Evolutionary conservation across 176 grass and related monocot species (phyloP), one percentile per base, ranked within the genome.

Genomic region (Themeda triandra): DNA sequence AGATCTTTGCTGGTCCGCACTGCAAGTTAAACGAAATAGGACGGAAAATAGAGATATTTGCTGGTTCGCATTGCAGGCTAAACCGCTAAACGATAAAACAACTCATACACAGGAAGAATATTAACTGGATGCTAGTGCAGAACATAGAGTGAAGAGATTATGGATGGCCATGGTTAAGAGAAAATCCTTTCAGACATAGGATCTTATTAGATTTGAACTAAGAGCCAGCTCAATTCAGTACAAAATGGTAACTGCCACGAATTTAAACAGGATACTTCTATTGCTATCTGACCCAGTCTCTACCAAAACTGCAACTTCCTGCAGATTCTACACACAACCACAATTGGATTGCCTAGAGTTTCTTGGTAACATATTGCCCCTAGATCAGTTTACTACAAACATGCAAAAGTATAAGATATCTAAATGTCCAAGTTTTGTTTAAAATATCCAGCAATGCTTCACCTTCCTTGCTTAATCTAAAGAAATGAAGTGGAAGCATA

Each of bases 71-170:
- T 35, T 35, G 33, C 33, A 35, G 6, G 33, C 6, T 35, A 35
- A 35, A 35, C 1, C n/a, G n/a, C n/a, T 3, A 35, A 35, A 35
- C 2, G n/a, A n/a, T n/a, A 35, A 37, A 71, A 12, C n/a, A 74
- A 86, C 69, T 63, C 18, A 51, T 74, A 62, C 13, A 73, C 33
- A 63, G 13, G 69, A n/a, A 32, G 6, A 73, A 83, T 40, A 74
- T 59, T 13, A n/a, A 83, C 23, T 31, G 11, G 8, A 78, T 82
- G 30, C 14, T 46, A 78, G 41, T 1, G 65, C 18, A 27, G 7
- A 72, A 30, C 23, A 44, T n/a, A 42, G 29, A 70, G 36, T 41
- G 5, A 24, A n/a, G 33, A 37, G 19, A 69, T 37, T 40, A 19
- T 27, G 59, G 24, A 31, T 40, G 35, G 35, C 35, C 53, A 56